Evolutionary conservation across 805 yeast species (phyloP).

Genomic region (Saturnispora besseyi): DNA sequence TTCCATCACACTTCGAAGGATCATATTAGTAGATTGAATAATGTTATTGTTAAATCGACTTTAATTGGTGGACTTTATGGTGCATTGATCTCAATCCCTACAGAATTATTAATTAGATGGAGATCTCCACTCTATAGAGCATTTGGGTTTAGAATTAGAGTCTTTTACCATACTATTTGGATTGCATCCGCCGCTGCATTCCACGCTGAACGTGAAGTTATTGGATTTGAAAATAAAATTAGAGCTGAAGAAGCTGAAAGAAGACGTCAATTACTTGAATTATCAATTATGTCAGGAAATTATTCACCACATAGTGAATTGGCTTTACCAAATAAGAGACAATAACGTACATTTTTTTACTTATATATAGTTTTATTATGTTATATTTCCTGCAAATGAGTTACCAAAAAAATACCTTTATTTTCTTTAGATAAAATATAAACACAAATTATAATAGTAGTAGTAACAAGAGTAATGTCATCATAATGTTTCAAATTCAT

Average conservation of each 20-base stretch:
- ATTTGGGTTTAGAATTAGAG: constrained; percentile 29
- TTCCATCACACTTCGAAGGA: constrained; percentile 15
- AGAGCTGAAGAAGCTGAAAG: constrained; percentile 26
- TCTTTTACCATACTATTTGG: constrained; percentile 32
- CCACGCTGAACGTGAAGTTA: constrained; percentile 28
- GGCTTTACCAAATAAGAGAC: constrained; percentile 5
- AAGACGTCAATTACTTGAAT: constrained; percentile 26
- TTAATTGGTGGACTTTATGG: constrained; percentile 31
- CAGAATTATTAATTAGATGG: constrained; percentile 30
- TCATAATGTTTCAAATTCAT: constrained; percentile 3
- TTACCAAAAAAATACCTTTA: background rate
- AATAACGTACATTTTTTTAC: background rate
- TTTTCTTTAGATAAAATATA: background rate
- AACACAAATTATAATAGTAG: background rate
- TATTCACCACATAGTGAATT: constrained; percentile 26
- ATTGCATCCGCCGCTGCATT: constrained; percentile 30
- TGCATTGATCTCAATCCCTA: constrained; percentile 30
- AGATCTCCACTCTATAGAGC: constrained; percentile 30
- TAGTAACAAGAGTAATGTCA: background rate
- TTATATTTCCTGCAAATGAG: no score
- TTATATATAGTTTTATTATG: background rate
- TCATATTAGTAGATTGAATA: constrained; percentile 20
- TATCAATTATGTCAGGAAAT: constrained; percentile 26
- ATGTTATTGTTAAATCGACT: constrained; percentile 26
- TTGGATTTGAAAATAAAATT: constrained; percentile 25